Percentiles rank a stretch among this genome's conserved stretches.
phyloP scores from a whole-genome alignment of 2,329 filamentous ascomycete genomes.

The Monilinia aucupariae region DNA sequence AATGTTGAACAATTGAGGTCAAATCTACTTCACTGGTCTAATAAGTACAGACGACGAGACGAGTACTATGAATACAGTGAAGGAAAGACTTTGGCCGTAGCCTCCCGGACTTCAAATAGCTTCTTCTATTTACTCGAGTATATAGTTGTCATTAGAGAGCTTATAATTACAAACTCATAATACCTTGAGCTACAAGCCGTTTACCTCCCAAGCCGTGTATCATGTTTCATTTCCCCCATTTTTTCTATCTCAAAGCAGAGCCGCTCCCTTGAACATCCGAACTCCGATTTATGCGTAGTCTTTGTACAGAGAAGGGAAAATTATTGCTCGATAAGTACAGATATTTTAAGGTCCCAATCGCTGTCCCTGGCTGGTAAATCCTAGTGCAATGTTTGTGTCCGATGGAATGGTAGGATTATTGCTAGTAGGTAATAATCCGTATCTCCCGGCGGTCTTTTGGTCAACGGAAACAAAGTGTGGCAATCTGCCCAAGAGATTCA shows the following conservation, averaged over 20 bases:
- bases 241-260: background rate
- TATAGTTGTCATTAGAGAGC: conserved; percentile 13
- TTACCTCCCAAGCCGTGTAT: background rate
- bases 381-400: conserved; percentile 44
- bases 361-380: conserved; percentile 56
- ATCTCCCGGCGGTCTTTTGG: conserved; percentile 91
- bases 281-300: conserved; percentile 14
- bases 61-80: background rate
- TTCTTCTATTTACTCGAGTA: background rate
- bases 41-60: background rate
- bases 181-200: conserved; percentile 1
- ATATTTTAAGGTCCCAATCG: conserved; percentile 58
- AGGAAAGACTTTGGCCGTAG: background rate
- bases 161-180: conserved; percentile 6
- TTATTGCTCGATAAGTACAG: background rate
- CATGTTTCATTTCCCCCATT: conserved; percentile 10
- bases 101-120: background rate
- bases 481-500: conserved; percentile 76
- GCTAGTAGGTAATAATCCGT: conserved; percentile 72
- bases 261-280: conserved; percentile 6
- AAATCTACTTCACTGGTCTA: background rate
- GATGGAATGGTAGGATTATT: conserved; percentile 36
- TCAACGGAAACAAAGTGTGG: conserved; percentile 93
- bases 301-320: conserved; percentile 9
- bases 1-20: background rate